These are phyloP conservation scores for Apiotrichum mycotoxinovorans DNA, from an alignment of 1,284 basidiomycete genomes.

Conservation along the genomic window DNA sequence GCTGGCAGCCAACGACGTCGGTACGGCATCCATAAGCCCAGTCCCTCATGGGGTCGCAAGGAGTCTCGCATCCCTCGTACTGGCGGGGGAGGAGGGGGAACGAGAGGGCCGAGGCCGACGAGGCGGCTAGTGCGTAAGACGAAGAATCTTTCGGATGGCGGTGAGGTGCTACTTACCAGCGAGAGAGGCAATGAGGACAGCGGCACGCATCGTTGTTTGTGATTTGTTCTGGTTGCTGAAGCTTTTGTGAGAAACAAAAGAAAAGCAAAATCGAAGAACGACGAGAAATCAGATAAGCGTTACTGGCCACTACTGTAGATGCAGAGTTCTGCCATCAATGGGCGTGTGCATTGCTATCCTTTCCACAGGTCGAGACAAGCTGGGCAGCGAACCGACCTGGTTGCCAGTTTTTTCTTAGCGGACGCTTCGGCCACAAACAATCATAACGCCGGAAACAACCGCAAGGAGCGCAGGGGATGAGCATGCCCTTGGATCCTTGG, in stretches of 20 bases:
- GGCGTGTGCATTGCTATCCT: too few relatives aligned
- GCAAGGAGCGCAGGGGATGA: too few relatives aligned
- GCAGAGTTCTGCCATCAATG: too few relatives aligned
- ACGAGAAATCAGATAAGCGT: not conserved
- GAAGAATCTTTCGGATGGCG: too few relatives aligned
- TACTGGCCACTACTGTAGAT: not conserved
- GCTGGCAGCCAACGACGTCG: conserved; percentile 17
- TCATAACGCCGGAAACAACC: too few relatives aligned
- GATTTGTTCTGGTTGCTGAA: not conserved
- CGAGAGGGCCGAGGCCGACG: conserved; percentile 6
- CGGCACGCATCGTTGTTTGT: conserved; percentile 8
- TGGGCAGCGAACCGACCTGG: too few relatives aligned
- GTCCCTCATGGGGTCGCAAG: conserved; percentile 19
- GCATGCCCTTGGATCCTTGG: too few relatives aligned
- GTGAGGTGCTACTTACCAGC: conserved; percentile 7
- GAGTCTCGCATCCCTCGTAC: conserved; percentile 15
- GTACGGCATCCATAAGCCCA: conserved; percentile 19
- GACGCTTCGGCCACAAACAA: too few relatives aligned
- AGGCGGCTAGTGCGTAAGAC: conserved; percentile 9
- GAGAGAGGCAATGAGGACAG: conserved; percentile 11
- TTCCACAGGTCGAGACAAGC: too few relatives aligned
- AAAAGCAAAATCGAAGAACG: too few relatives aligned
- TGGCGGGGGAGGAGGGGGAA: conserved; percentile 6
- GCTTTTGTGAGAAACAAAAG: too few relatives aligned
- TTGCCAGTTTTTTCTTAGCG: too few relatives aligned